A percentile compares a stretch with the other conserved stretches of the same genome.
These are phyloP conservation scores for Ophiostoma novo-ulmi DNA, from an alignment of 2,329 filamentous ascomycete species.

Conservation along the genomic window DNA sequence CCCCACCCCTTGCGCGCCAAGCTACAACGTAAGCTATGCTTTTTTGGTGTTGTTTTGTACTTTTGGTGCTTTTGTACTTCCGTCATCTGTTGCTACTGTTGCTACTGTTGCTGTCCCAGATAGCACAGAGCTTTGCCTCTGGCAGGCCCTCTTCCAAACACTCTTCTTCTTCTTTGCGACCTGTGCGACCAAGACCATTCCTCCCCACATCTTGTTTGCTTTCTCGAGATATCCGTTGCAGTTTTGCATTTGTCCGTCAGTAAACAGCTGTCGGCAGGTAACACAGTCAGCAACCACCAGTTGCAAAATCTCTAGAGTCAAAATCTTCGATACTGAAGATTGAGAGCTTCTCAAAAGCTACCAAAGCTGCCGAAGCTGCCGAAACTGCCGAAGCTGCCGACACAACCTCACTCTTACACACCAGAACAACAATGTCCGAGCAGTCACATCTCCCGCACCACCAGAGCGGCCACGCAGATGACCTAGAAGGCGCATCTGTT, in stretches of 20 bases:
- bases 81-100: conserved; percentile 8
- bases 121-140: background rate
- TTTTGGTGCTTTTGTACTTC: conserved; percentile 15
- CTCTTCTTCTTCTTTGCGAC: background rate
- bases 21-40: conserved; percentile 16
- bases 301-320: background rate
- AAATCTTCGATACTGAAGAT: background rate
- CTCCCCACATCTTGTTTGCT: conserved; percentile 4
- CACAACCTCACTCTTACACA: background rate
- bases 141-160: background rate
- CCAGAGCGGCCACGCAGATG: conserved; percentile 12
- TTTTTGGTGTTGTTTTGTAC: conserved; percentile 6
- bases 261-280: background rate
- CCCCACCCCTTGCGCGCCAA: conserved; percentile 22
- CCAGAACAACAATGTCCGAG: conserved; percentile 23
- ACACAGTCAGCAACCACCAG: background rate
- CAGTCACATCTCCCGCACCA: conserved; percentile 15
- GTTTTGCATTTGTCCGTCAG: background rate
- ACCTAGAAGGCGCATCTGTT: conserved; percentile 33
- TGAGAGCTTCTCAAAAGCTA: background rate
- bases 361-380: background rate
- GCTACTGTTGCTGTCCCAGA: background rate
- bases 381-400: background rate
- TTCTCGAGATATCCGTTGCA: background rate
- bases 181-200: conserved; percentile 7